These are phyloP conservation scores for Eimeria maxima DNA, from an alignment of 169 alveolate genomes.

Conservation along the genomic window DNA sequence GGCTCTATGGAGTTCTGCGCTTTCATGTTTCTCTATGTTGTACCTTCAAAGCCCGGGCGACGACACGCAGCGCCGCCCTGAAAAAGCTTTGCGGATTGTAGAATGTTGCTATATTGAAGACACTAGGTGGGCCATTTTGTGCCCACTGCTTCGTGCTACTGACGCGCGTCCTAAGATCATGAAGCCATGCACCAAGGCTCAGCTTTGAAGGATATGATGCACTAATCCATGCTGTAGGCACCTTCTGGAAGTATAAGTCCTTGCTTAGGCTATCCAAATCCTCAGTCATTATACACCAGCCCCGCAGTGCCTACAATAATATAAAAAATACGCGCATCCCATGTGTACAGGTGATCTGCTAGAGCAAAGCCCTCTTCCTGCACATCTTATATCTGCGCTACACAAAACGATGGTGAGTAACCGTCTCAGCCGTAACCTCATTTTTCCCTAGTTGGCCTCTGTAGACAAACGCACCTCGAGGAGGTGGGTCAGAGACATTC, in stretches of 20 bases:
- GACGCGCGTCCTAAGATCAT: slow-evolving; percentile 47
- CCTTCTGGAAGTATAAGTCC: slow-evolving; percentile 51
- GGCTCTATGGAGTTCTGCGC: neutral
- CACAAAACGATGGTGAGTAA: too few relatives aligned
- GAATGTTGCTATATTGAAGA: slow-evolving; percentile 60
- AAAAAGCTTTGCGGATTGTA: slow-evolving; percentile 66
- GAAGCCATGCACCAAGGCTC: slow-evolving; percentile 66
- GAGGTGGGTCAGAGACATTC: slow-evolving; percentile 51
- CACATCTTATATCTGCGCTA: neutral
- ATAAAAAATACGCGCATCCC: too few relatives aligned
- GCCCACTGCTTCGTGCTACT: slow-evolving; percentile 64
- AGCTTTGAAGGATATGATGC: slow-evolving; percentile 63
- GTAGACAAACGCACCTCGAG: slow-evolving; percentile 55
- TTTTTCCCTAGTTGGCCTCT: neutral
- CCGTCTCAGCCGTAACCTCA: neutral
- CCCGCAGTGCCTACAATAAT: slow-evolving; percentile 61
- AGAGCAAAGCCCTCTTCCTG: neutral
- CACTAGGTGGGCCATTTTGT: slow-evolving; percentile 51
- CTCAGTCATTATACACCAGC: slow-evolving; percentile 66
- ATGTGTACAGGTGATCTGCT: neutral
- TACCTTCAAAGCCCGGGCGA: slow-evolving; percentile 38
- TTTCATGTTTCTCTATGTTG: neutral
- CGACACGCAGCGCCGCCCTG: slow-evolving; percentile 20
- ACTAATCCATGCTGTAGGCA: slow-evolving; percentile 69
- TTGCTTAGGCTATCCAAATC: slow-evolving; percentile 60